Evolutionary conservation across 371 early-diverging fungal species (phyloP).

Genomic region (Mortierella sp.): DNA sequence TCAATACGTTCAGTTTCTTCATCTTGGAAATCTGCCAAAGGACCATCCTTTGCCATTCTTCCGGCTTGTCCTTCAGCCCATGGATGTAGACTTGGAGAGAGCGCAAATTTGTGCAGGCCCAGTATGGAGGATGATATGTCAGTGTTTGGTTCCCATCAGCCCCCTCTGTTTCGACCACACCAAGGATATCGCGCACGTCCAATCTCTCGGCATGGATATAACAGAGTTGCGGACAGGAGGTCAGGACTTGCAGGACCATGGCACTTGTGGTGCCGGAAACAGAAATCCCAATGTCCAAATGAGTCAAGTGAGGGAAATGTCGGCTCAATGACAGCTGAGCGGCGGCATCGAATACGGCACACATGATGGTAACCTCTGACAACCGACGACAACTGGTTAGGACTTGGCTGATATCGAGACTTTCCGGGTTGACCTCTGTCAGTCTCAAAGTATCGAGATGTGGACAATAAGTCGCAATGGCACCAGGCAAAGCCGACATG

Average conservation of each 20-base stretch:
- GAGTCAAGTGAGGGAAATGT: not conserved
- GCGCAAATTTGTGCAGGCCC: not conserved
- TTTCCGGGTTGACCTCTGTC: too few relatives aligned
- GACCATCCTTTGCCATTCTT: not conserved
- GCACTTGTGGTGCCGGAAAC: not conserved
- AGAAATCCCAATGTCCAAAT: not conserved
- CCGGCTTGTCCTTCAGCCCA: not conserved
- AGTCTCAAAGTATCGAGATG: too few relatives aligned
- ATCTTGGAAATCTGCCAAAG: not conserved
- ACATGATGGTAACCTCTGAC: too few relatives aligned
- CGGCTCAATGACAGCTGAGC: not conserved
- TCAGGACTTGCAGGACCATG: slow-evolving; percentile 2
- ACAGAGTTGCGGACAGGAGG: not conserved
- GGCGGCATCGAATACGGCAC: too few relatives aligned
- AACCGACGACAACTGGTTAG: too few relatives aligned
- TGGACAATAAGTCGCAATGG: too few relatives aligned
- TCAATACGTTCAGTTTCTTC: not conserved
- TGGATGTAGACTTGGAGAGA: not conserved
- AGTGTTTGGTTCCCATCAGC: too few relatives aligned
- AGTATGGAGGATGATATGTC: not conserved
- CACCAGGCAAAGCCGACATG: too few relatives aligned
- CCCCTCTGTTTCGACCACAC: not conserved
- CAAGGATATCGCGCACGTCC: slow-evolving; percentile 2
- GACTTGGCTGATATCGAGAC: too few relatives aligned
- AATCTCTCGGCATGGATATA: not conserved